phyloP scores from a whole-genome alignment of 805 yeast genomes.

The Yarrowia porcina region DNA sequence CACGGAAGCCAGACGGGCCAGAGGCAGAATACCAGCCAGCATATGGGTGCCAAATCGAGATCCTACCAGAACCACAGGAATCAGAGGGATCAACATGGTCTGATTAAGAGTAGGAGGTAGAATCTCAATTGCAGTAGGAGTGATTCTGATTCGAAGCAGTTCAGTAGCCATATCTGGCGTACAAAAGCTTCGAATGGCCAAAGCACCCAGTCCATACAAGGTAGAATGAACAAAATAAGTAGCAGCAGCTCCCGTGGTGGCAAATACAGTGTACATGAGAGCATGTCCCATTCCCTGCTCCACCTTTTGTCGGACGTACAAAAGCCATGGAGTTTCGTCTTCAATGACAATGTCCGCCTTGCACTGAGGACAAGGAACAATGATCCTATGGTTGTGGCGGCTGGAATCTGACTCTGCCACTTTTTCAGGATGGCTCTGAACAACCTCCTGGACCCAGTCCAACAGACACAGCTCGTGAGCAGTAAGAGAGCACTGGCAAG shows the following conservation, averaged over 20 bases:
- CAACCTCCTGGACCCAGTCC: constrained; percentile 43
- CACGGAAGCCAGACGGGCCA: constrained; percentile 3
- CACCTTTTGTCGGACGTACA: constrained; percentile 13
- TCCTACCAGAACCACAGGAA: not conserved
- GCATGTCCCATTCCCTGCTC: constrained; percentile 22
- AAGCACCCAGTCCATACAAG: constrained; percentile 12
- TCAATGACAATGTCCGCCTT: constrained; percentile 32
- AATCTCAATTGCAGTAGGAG: constrained; percentile 16
- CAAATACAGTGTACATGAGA: constrained; percentile 1
- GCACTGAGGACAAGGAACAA: constrained; percentile 39
- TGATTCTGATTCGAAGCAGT: constrained; percentile 20
- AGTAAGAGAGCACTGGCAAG: constrained; percentile 46
- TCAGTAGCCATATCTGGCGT: constrained; percentile 20
- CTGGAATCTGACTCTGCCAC: constrained; percentile 17
- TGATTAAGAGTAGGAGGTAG: constrained; percentile 20
- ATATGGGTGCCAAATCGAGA: not conserved
- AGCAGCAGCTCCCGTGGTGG: constrained; percentile 20
- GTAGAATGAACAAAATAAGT: constrained; percentile 16
- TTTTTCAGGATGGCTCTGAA: constrained; percentile 28
- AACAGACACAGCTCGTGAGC: constrained; percentile 48
- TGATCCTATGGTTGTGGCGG: constrained; percentile 1
- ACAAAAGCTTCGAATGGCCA: not conserved
- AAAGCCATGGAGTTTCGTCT: constrained; percentile 4
- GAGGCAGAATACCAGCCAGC: not conserved
- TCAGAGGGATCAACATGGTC: constrained; percentile 10